Evolutionary conservation across 352 stramenopile species (phyloP).

Genomic region (Phytophthora palmivora): DNA sequence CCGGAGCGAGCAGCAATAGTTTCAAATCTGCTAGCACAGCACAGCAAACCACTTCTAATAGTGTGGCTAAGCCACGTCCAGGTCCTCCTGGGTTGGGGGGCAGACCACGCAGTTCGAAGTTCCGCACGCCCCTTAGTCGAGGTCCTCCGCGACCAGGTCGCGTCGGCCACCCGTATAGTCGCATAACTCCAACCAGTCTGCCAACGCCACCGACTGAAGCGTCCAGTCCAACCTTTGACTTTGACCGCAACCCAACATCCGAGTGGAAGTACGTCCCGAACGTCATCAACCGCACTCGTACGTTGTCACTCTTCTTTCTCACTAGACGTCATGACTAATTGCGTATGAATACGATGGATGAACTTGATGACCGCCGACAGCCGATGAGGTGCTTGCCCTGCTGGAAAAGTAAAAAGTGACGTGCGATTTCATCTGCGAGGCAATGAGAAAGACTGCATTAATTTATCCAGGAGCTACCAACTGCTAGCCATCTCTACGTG

Average conservation of each 20-base stretch:
- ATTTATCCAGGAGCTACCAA: slow-evolving; percentile 22
- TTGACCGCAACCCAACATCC: slow-evolving; percentile 61
- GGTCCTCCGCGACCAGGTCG: slow-evolving; percentile 24
- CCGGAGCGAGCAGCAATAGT: slow-evolving; percentile 1
- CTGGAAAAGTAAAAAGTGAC: slow-evolving; percentile 54
- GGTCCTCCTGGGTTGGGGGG: slow-evolving; percentile 9
- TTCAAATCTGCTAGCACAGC: slow-evolving; percentile 8
- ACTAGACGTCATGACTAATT: slow-evolving; percentile 2
- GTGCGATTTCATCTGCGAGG: neutral
- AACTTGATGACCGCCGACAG: slow-evolving; percentile 31
- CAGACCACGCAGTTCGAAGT: slow-evolving; percentile 36
- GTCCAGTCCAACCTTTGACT: slow-evolving; percentile 48
- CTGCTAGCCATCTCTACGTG: slow-evolving; percentile 2
- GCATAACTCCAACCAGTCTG: slow-evolving; percentile 1
- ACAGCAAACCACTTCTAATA: neutral
- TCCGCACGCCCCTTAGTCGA: slow-evolving; percentile 34
- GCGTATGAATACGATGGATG: neutral
- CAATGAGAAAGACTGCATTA: slow-evolving; percentile 17
- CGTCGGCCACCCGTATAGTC: slow-evolving; percentile 25
- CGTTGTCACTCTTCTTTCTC: slow-evolving; percentile 11
- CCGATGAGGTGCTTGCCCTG: slow-evolving; percentile 61
- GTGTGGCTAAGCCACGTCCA: neutral
- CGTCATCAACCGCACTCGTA: slow-evolving; percentile 55
- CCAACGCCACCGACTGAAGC: slow-evolving; percentile 3
- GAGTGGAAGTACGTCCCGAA: slow-evolving; percentile 68